Percentiles rank a stretch among this genome's conserved stretches.
Evolutionary conservation across 2,329 filamentous ascomycete species (phyloP).

Genomic region (Endoconidiophora polonica): DNA sequence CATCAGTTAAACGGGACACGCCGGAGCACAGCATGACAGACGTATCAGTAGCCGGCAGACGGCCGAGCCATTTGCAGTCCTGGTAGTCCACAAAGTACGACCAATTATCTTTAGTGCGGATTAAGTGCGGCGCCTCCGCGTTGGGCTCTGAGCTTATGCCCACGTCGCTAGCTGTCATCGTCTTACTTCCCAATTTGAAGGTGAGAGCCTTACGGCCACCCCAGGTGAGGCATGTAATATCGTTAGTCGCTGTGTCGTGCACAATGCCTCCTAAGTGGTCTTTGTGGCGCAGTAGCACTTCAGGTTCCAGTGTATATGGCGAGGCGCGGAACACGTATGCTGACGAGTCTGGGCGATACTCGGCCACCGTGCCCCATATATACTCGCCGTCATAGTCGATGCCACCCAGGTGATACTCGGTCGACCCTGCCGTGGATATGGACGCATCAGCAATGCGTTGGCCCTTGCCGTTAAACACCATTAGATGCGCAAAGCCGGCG

Average conservation of each 20-base stretch:
- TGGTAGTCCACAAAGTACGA: conserved; percentile 32
- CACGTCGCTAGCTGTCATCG: neutral
- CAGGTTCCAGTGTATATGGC: conserved; percentile 22
- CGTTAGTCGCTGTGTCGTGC: conserved; percentile 22
- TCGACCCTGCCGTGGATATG: conserved; percentile 22
- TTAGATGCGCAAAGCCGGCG: conserved; percentile 27
- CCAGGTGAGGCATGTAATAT: conserved; percentile 29
- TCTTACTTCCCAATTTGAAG: conserved; percentile 18
- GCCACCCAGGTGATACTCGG: conserved; percentile 30
- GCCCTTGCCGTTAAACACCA: conserved; percentile 28
- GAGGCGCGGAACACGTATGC: conserved; percentile 25
- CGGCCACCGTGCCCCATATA: conserved; percentile 29
- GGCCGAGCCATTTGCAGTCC: conserved; percentile 34
- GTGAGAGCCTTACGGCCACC: conserved; percentile 25
- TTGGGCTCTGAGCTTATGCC: neutral
- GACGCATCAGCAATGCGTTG: conserved; percentile 27
- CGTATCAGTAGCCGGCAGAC: conserved; percentile 20
- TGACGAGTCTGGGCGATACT: conserved; percentile 31
- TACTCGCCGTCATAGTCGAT: conserved; percentile 31
- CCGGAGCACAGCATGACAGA: conserved; percentile 32
- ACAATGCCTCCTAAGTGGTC: conserved; percentile 33
- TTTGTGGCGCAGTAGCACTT: conserved; percentile 20
- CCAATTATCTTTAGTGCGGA: conserved; percentile 21
- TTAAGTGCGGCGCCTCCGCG: conserved; percentile 11
- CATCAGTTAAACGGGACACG: conserved; percentile 20